phyloP scores from a whole-genome alignment of 257 asterid species.

The Lavandula angustifolia region DNA sequence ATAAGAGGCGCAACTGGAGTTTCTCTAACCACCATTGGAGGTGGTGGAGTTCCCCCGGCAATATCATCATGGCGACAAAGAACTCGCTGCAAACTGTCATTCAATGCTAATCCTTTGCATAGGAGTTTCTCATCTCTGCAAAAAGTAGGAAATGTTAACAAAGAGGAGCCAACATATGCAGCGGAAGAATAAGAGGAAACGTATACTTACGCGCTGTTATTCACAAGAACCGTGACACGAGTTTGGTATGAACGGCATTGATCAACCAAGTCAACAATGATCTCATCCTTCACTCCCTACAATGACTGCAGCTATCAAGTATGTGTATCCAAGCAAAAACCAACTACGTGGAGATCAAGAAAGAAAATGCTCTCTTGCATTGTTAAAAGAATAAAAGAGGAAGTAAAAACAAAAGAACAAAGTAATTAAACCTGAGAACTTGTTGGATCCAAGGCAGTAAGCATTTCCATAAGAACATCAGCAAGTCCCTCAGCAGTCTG shows the following conservation, averaged over 20 bases:
- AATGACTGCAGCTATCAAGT: not conserved
- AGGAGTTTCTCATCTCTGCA: conserved; percentile 84
- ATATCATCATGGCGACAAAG: conserved; percentile 68
- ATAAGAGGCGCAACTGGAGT: conserved; percentile 61
- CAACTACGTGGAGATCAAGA: not conserved
- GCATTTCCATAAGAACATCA: conserved; percentile 77
- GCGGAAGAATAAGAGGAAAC: not conserved
- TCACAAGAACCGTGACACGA: conserved; percentile 81
- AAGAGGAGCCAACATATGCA: not conserved
- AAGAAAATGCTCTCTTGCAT: not conserved
- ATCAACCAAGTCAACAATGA: conserved; percentile 89
- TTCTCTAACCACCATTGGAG: conserved; percentile 34
- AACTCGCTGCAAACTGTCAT: conserved; percentile 82
- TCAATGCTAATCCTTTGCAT: conserved; percentile 66
- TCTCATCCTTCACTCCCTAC: conserved; percentile 74
- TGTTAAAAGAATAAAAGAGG: not conserved
- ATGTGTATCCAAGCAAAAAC: no score
- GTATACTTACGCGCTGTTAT: conserved; percentile 57
- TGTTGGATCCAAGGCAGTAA: conserved; percentile 74
- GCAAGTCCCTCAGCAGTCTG: conserved; percentile 78
- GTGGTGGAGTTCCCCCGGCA: conserved; percentile 52
- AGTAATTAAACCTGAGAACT: conserved; percentile 59
- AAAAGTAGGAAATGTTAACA: not conserved
- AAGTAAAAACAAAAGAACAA: not conserved
- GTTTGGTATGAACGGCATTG: conserved; percentile 84